Evolutionary conservation across 2,329 filamentous ascomycete species (phyloP).

Genomic region (Aspergillus hiratsukae): DNA sequence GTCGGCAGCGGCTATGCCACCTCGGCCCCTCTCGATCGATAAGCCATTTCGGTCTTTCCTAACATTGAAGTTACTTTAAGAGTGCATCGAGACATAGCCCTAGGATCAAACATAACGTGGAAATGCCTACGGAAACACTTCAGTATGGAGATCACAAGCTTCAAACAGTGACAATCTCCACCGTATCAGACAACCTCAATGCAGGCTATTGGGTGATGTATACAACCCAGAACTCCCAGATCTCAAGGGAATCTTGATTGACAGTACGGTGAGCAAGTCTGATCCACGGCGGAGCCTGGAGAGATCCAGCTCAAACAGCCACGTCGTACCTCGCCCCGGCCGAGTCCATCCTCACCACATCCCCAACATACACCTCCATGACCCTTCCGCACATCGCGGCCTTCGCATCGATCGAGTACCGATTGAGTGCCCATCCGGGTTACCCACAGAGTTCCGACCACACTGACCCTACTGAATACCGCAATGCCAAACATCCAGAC

Average conservation of each 20-base stretch:
- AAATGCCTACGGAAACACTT: constrained; percentile 16
- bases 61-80: neutral
- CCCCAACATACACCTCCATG: constrained; percentile 9
- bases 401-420: constrained; percentile 45
- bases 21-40: neutral
- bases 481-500: constrained; percentile 41
- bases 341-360: constrained; percentile 27
- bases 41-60: neutral
- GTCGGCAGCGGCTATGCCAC: neutral
- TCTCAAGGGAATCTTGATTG: neutral
- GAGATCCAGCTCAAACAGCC: constrained; percentile 40
- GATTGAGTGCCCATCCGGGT: constrained; percentile 40
- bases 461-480: constrained; percentile 26
- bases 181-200: constrained; percentile 13
- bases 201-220: constrained; percentile 41
- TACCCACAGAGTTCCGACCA: constrained; percentile 33
- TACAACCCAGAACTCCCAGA: constrained; percentile 4
- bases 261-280: constrained; percentile 25
- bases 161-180: constrained; percentile 31
- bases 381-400: constrained; percentile 28
- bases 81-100: neutral
- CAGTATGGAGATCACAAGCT: constrained; percentile 28
- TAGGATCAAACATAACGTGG: neutral
- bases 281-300: constrained; percentile 49
- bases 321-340: constrained; percentile 32